Evolutionary conservation across 2,329 filamentous ascomycete genomes (phyloP).

Genomic region (Aureobasidium sp.): DNA sequence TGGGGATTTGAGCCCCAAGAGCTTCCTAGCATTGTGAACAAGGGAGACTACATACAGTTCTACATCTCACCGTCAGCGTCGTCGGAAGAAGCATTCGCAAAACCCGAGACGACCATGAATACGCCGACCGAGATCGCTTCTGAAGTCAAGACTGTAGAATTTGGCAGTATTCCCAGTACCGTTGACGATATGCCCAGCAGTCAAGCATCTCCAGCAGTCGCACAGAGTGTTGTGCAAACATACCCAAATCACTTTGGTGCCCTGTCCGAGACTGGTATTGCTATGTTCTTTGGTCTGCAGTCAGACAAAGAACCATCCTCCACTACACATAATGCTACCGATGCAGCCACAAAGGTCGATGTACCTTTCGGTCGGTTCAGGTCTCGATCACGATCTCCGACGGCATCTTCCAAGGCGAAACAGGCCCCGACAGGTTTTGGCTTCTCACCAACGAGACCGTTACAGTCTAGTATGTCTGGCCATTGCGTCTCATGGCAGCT

Average conservation of each 20-base stretch:
- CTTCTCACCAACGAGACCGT: neutral
- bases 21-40: constrained; percentile 48
- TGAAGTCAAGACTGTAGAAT: constrained; percentile 21
- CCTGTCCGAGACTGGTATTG: constrained; percentile 53
- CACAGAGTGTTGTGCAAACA: neutral
- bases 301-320: constrained; percentile 12
- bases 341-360: constrained; percentile 38
- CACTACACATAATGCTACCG: constrained; percentile 12
- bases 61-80: constrained; percentile 35
- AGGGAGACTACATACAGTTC: constrained; percentile 61
- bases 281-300: constrained; percentile 23
- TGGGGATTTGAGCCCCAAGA: constrained; percentile 25
- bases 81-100: neutral
- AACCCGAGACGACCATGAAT: constrained; percentile 23
- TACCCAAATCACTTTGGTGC: constrained; percentile 49
- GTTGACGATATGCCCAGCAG: constrained; percentile 27
- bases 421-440: neutral
- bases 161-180: constrained; percentile 39
- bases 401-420: neutral
- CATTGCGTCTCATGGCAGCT: neutral
- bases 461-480: neutral
- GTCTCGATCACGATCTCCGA: neutral
- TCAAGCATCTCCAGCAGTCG: constrained; percentile 14
- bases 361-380: constrained; percentile 30
- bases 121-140: neutral